These are phyloP conservation scores for Solanum neorickii DNA, from an alignment of 257 asterid species.

Conservation along the genomic window DNA sequence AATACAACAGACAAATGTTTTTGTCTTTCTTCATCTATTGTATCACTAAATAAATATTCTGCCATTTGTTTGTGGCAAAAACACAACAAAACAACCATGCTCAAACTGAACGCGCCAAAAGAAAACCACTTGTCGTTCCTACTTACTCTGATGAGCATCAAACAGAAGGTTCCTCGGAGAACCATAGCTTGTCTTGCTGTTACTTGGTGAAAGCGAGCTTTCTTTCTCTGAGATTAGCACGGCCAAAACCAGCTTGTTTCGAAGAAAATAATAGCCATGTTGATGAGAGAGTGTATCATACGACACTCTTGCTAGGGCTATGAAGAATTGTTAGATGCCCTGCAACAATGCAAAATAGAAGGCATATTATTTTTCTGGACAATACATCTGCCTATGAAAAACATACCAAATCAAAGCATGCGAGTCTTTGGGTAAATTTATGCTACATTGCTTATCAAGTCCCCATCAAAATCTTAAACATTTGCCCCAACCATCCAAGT, in stretches of 20 bases:
- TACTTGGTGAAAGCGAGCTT: not conserved
- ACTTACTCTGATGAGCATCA: not conserved
- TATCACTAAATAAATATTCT: not conserved
- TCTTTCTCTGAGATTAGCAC: not conserved
- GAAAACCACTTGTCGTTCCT: not conserved
- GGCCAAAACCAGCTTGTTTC: not conserved
- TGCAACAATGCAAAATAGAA: not conserved
- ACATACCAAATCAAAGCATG: not conserved
- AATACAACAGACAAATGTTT: not conserved
- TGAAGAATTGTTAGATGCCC: not conserved
- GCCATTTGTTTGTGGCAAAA: not conserved
- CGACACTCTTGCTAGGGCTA: not conserved
- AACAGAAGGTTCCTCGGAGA: not conserved
- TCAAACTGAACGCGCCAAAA: not conserved
- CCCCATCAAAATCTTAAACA: not conserved
- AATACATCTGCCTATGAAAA: not conserved
- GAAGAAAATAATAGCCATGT: not conserved
- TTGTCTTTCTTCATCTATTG: not conserved
- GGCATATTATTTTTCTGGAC: not conserved
- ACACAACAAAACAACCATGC: not conserved
- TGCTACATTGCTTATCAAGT: not conserved
- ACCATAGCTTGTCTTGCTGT: not conserved
- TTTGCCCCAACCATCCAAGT: not conserved
- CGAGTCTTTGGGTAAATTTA: not conserved
- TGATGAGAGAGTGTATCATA: not conserved